Percentiles rank a stretch among this genome's conserved stretches.
phyloP scores from a whole-genome alignment of 495 filamentous ascomycete species.

The Neurospora terricola region DNA sequence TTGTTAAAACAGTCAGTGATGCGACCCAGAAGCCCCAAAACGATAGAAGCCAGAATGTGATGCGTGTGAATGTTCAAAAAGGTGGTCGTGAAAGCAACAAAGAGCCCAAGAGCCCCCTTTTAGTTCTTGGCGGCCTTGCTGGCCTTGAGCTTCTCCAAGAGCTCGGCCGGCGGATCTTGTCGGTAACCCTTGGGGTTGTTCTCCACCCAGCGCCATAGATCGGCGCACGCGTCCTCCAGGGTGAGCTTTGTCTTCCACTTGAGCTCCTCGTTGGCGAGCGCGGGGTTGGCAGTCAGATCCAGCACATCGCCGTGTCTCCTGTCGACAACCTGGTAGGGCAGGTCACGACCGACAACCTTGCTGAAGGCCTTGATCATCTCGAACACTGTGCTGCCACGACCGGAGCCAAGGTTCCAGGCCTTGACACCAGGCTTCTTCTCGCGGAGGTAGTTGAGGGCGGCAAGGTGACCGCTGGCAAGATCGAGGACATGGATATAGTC shows the following conservation, averaged over 20 bases:
- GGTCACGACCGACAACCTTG: conserved; percentile 68
- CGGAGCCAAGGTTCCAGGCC: conserved; percentile 97
- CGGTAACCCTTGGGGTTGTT: conserved; percentile 95
- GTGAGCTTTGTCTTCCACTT: conserved; percentile 86
- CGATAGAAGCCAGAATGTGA: background rate
- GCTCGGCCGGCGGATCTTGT: conserved; percentile 75
- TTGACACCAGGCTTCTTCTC: conserved; percentile 82
- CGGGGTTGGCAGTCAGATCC: conserved; percentile 87
- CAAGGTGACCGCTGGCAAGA: conserved; percentile 78
- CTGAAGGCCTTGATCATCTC: conserved; percentile 97
- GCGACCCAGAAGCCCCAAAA: background rate
- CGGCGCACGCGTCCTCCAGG: conserved; percentile 84
- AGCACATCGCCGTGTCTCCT: conserved; percentile 85
- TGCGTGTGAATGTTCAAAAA: background rate
- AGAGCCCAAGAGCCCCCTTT: conserved; percentile 1
- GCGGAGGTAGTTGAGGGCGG: conserved; percentile 86
- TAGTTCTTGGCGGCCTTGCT: conserved; percentile 12
- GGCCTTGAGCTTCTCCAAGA: conserved; percentile 60
- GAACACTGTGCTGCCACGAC: conserved; percentile 87
- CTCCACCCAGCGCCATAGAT: conserved; percentile 89
- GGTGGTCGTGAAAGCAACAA: background rate
- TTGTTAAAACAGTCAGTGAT: background rate
- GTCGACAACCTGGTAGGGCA: conserved; percentile 78
- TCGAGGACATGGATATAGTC: conserved; percentile 82
- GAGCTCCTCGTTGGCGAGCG: conserved; percentile 76